Evolutionary conservation across 352 stramenopile genomes (phyloP), one percentile per base, ranked within the genome.

Genomic region (Phytophthora hybrid): DNA sequence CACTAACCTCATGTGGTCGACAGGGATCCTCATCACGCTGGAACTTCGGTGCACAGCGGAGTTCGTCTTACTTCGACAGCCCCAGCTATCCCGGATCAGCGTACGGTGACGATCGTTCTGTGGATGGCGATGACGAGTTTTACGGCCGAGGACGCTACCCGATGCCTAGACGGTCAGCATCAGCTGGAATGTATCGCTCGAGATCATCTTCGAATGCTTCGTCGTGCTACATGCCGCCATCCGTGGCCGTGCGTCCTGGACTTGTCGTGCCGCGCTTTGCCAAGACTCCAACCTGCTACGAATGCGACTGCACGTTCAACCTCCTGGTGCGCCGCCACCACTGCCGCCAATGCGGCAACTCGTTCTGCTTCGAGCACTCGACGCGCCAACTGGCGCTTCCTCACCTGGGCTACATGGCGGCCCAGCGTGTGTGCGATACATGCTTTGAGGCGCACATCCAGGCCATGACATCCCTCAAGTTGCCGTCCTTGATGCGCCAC

Each of bases 301-400:
- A 91, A 58, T 96, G 89, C 69, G 51, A 84, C 37, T 93, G 87
- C 73, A 79, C 81, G 29, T 96, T 96, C 56, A 82, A 78, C 34
- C 70, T 94, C 49, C 76, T 96, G 18, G 80, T 78, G 54, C 84
- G 89, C 41, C 90, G 90, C 29, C 90, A 97, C 73, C 89, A 97
- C 71, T 97, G 90, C 63, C 90, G 90, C 44, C 84, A 82, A 70
- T 97, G 90, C 65, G 88, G 88, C 39, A 81, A 93, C 64, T 94
- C 88, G 69, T 97, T 95, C 63, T 97, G 90, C 78, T 94, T 84
- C 53, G 88, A 95, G 63, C 89, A 95, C 79, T 95, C 88, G 69
- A 93, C 85, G 23, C 78, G 88, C 11, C 88, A 89, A 63, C 59
- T 95, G 63, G 73, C 79, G 46, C 82, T 97, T 21, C 78, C 86